A percentile compares a stretch with the other conserved stretches of the same genome.
phyloP scores from a whole-genome alignment of 441 rosid genomes.

The Arabidopsis lyrata region DNA sequence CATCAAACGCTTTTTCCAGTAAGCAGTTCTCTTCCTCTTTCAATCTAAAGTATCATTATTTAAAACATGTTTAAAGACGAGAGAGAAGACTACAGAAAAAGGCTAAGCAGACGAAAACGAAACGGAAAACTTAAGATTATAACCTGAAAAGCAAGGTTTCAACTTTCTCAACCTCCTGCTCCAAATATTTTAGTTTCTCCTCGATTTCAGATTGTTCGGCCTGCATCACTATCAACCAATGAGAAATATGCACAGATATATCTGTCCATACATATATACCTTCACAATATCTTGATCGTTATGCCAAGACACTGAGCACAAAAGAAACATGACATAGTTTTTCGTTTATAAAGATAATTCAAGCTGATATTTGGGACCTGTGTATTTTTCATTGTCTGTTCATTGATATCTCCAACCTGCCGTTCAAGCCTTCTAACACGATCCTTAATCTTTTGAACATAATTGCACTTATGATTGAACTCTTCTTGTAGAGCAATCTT shows the following conservation, averaged over 20 bases:
- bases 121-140: conserved; percentile 4
- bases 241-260: conserved; percentile 28
- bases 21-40: conserved; percentile 70
- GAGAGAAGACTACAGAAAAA: conserved; percentile 25
- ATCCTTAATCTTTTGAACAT: conserved; percentile 56
- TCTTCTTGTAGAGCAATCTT: conserved; percentile 69
- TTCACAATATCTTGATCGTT: conserved; percentile 9
- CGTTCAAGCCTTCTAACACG: conserved; percentile 62
- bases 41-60: conserved; percentile 58
- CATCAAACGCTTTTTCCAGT: conserved; percentile 51
- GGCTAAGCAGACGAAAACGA: conserved; percentile 20
- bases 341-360: neutral
- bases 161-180: conserved; percentile 61
- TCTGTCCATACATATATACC: conserved; percentile 5
- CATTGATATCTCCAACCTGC: conserved; percentile 77
- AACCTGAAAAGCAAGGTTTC: conserved; percentile 66
- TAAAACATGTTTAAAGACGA: conserved; percentile 5
- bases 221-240: conserved; percentile 52
- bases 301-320: conserved; percentile 30
- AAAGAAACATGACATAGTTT: conserved; percentile 16
- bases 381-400: conserved; percentile 71
- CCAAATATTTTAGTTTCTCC: conserved; percentile 67
- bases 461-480: conserved; percentile 50
- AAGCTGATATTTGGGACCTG: conserved; percentile 62
- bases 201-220: conserved; percentile 88